Percentiles rank a stretch among this genome's conserved stretches.
Evolutionary conservation across 2,329 filamentous ascomycete genomes (phyloP).

Genomic region (Xylaria sp.): DNA sequence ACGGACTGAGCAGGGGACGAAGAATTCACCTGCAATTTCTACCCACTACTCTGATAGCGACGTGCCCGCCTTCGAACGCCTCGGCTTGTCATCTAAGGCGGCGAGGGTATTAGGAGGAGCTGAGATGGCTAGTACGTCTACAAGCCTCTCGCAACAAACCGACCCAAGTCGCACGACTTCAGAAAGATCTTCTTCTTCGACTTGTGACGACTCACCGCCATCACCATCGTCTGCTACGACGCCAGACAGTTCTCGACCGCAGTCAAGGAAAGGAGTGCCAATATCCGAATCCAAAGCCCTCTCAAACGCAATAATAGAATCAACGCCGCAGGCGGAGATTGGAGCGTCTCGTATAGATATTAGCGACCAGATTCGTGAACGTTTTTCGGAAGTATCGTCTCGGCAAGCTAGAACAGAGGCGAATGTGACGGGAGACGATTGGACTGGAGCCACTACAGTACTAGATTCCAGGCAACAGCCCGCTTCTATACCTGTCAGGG

Average conservation of each 20-base stretch:
- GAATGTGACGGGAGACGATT: slow-evolving; percentile 30
- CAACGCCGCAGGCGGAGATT: slow-evolving; percentile 23
- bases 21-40: slow-evolving; percentile 36
- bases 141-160: slow-evolving; percentile 33
- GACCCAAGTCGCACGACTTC: slow-evolving; percentile 43
- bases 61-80: slow-evolving; percentile 38
- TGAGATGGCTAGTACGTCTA: slow-evolving; percentile 33
- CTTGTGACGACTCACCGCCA: slow-evolving; percentile 47
- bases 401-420: slow-evolving; percentile 14
- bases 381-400: slow-evolving; percentile 11
- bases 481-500: slow-evolving; percentile 12
- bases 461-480: slow-evolving; percentile 36
- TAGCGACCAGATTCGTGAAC: slow-evolving; percentile 18
- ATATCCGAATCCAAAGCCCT: slow-evolving; percentile 31
- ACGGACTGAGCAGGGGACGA: slow-evolving; percentile 26
- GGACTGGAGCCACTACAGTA: slow-evolving; percentile 36
- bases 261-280: slow-evolving; percentile 45
- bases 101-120: slow-evolving; percentile 31
- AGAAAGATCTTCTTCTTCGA: slow-evolving; percentile 49
- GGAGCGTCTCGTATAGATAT: slow-evolving; percentile 16
- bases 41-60: slow-evolving; percentile 40
- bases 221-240: slow-evolving; percentile 48
- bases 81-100: slow-evolving; percentile 36
- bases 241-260: slow-evolving; percentile 51
- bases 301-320: slow-evolving; percentile 6